These are phyloP conservation scores for Lachancea waltii DNA, from an alignment of 805 yeast species.

Conservation along the genomic window DNA sequence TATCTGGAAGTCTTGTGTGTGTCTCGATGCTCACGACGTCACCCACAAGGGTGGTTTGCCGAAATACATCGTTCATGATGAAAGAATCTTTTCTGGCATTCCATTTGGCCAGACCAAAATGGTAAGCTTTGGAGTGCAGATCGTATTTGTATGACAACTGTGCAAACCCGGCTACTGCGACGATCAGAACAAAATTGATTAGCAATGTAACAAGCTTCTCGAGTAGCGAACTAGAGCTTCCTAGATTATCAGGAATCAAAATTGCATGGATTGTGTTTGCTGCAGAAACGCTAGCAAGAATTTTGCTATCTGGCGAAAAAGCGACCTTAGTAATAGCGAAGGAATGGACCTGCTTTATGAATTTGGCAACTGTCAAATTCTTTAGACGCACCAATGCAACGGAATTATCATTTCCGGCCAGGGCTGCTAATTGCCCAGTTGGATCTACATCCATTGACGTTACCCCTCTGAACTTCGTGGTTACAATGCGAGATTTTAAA, in stretches of 20 bases:
- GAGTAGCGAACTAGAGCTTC: conserved; percentile 30
- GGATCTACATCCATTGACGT: conserved; percentile 43
- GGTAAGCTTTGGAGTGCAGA: conserved; percentile 18
- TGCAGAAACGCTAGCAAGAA: conserved; percentile 68
- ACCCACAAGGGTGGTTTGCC: conserved; percentile 19
- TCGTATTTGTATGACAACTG: conserved; percentile 24
- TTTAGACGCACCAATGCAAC: conserved; percentile 48
- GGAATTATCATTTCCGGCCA: conserved; percentile 54
- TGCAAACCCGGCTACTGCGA: conserved; percentile 19
- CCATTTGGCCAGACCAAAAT: conserved; percentile 15
- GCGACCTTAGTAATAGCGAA: conserved; percentile 72
- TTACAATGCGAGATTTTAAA: conserved; percentile 19
- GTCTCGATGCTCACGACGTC: conserved; percentile 16
- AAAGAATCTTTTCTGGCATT: conserved; percentile 15
- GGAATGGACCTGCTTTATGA: conserved; percentile 56
- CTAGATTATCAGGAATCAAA: conserved; percentile 47
- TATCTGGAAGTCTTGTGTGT: conserved; percentile 10
- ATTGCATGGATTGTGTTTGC: conserved; percentile 65
- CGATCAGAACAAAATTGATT: conserved; percentile 22
- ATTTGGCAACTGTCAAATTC: conserved; percentile 45
- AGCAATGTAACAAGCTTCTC: conserved; percentile 21
- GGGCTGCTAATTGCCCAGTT: conserved; percentile 33
- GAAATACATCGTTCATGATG: conserved; percentile 13
- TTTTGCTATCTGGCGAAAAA: conserved; percentile 61
- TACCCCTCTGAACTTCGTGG: conserved; percentile 44